Conservation (phyloP, 306 rosid species). For the Arachis stenosperma region DNA sequence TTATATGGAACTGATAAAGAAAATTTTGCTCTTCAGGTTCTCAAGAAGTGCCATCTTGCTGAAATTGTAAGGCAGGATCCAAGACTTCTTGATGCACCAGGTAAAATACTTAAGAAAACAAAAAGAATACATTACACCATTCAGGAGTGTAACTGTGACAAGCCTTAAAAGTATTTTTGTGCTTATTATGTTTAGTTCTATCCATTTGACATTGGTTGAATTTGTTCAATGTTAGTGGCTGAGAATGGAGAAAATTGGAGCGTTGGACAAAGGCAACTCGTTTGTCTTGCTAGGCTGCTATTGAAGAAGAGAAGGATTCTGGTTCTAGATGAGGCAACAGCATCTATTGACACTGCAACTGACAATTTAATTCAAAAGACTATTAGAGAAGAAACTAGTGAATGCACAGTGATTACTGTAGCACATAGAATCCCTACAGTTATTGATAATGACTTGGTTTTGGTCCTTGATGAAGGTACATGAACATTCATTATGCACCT, state of each 20-base stretch:
- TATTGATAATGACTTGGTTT: slow-evolving; percentile 78
- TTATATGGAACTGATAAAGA: neutral
- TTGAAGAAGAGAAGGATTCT: slow-evolving; percentile 73
- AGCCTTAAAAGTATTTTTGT: neutral
- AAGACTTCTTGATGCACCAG: slow-evolving; percentile 86
- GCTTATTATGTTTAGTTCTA: neutral
- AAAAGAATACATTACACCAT: neutral
- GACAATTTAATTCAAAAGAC: slow-evolving; percentile 83
- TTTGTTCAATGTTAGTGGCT: slow-evolving; percentile 54
- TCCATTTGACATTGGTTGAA: slow-evolving; percentile 5
- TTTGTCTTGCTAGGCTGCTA: slow-evolving; percentile 85
- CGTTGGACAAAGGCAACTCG: slow-evolving; percentile 94
- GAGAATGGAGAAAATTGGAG: slow-evolving; percentile 99
- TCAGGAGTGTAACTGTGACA: slow-evolving; percentile 2
- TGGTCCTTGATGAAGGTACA: slow-evolving; percentile 84
- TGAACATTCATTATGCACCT: slow-evolving; percentile 13
- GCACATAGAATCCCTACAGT: slow-evolving; percentile 91
- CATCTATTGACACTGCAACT: slow-evolving; percentile 84
- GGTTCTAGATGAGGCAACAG: slow-evolving; percentile 94
- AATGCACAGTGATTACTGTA: slow-evolving; percentile 82
- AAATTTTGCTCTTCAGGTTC: slow-evolving; percentile 58
- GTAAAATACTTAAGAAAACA: slow-evolving; percentile 40
- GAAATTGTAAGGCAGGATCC: slow-evolving; percentile 67
- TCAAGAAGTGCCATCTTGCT: slow-evolving; percentile 69
- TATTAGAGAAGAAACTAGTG: slow-evolving; percentile 69